Conservation (phyloP, 1,139 yeast genomes). For the Scheffersomyces quercinus region DNA sequence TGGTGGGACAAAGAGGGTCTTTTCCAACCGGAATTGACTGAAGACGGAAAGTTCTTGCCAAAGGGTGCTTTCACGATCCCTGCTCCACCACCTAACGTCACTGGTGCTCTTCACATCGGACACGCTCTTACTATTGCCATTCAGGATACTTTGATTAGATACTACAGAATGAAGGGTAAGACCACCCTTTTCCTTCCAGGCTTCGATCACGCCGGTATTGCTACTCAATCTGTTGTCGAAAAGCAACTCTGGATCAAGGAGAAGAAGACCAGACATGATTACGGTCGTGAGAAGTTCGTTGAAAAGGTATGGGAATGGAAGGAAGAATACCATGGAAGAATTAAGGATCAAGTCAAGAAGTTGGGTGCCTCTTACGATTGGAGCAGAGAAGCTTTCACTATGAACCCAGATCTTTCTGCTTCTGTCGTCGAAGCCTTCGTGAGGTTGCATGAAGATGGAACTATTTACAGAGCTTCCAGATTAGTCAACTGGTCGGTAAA, state of each 20-base stretch:
- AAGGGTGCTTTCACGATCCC: constrained; percentile 90
- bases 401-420: constrained; percentile 73
- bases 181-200: constrained; percentile 94
- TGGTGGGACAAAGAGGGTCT: constrained; percentile 95
- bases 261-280: constrained; percentile 89
- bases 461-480: constrained; percentile 90
- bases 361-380: constrained; percentile 98
- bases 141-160: constrained; percentile 91
- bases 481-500: constrained; percentile 97
- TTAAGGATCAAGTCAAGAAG: constrained; percentile 78
- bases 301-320: constrained; percentile 98
- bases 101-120: constrained; percentile 98
- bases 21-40: constrained; percentile 83
- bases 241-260: constrained; percentile 91
- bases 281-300: constrained; percentile 87
- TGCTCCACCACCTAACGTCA: constrained; percentile 98
- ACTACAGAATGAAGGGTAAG: constrained; percentile 96
- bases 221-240: constrained; percentile 98
- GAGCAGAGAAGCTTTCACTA: constrained; percentile 90
- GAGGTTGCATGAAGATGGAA: constrained; percentile 88
- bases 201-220: constrained; percentile 98
- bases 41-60: constrained; percentile 72
- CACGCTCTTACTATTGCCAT: constrained; percentile 95
- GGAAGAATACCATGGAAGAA: constrained; percentile 84
- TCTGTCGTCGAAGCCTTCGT: constrained; percentile 94